Conservation (phyloP, 345 rosid genomes). For the Ceriops zippeliana region DNA sequence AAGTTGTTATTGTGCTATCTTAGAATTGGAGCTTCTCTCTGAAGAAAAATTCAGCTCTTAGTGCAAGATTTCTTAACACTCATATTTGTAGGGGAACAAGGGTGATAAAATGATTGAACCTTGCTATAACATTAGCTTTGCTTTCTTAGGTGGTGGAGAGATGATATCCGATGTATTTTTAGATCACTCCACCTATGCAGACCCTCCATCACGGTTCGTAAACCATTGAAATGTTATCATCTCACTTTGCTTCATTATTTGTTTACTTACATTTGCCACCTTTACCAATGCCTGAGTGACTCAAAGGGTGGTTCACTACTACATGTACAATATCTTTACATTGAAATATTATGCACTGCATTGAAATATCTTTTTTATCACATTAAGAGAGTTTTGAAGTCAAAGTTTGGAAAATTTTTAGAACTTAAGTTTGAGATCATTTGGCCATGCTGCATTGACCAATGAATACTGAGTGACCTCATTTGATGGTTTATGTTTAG, state of each 20-base stretch:
- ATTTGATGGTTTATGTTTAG: slow-evolving; percentile 35
- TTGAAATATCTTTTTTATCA: not conserved
- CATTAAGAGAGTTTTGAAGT: not conserved
- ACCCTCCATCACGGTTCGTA: slow-evolving; percentile 87
- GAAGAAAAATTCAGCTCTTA: not conserved
- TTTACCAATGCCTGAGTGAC: not conserved
- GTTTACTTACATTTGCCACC: too few species aligned
- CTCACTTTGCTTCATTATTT: not conserved
- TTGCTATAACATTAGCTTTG: slow-evolving; percentile 1
- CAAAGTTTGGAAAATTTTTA: not conserved
- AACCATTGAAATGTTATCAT: too few species aligned
- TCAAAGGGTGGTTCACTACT: too few species aligned
- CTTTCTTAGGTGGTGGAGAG: slow-evolving; percentile 81
- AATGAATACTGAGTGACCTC: not conserved
- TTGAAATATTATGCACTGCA: too few species aligned
- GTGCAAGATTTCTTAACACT: not conserved
- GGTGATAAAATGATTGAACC: slow-evolving; percentile 5
- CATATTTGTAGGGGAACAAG: not conserved
- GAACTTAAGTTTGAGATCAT: not conserved
- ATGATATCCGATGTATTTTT: slow-evolving; percentile 91
- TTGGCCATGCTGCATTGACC: too few species aligned
- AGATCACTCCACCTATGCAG: slow-evolving; percentile 95
- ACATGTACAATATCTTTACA: too few species aligned
- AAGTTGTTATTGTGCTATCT: slow-evolving; percentile 16
- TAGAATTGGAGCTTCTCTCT: not conserved